A percentile compares a stretch with the other conserved stretches of the same genome.
Conservation (phyloP, 2,329 filamentous ascomycete species). For the Xylariales sp. region DNA sequence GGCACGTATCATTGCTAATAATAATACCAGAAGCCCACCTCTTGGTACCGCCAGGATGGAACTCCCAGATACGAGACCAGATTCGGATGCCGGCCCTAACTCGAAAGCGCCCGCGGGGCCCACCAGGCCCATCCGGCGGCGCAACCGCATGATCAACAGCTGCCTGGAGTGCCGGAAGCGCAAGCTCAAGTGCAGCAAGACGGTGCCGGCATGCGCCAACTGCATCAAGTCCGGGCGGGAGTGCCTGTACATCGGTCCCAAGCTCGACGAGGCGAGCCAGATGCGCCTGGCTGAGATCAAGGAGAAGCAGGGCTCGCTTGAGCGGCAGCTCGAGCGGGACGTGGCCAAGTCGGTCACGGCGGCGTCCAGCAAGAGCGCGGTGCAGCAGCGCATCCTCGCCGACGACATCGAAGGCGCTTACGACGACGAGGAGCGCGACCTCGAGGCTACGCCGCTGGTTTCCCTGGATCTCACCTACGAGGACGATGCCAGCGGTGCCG, state of each 20-base stretch:
- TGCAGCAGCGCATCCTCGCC: constrained; percentile 35
- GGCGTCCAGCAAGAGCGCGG: constrained; percentile 18
- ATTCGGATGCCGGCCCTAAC: constrained; percentile 15
- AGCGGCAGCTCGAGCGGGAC: constrained; percentile 65
- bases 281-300: constrained; percentile 72
- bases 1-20: background rate
- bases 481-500: constrained; percentile 48
- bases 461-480: constrained; percentile 66
- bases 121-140: constrained; percentile 46
- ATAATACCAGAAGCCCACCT: background rate
- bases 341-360: constrained; percentile 46
- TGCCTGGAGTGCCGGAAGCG: constrained; percentile 55
- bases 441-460: constrained; percentile 60
- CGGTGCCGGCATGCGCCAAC: constrained; percentile 63
- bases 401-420: constrained; percentile 53
- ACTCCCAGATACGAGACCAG: constrained; percentile 15
- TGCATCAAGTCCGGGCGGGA: constrained; percentile 51
- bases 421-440: constrained; percentile 54
- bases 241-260: constrained; percentile 61
- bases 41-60: constrained; percentile 12
- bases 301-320: constrained; percentile 70
- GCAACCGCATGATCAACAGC: constrained; percentile 62
- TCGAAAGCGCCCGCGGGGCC: constrained; percentile 16
- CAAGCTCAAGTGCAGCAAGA: constrained; percentile 75
- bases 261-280: constrained; percentile 66